phyloP scores from a whole-genome alignment of 306 rosid genomes.

The Quercus bicolor region DNA sequence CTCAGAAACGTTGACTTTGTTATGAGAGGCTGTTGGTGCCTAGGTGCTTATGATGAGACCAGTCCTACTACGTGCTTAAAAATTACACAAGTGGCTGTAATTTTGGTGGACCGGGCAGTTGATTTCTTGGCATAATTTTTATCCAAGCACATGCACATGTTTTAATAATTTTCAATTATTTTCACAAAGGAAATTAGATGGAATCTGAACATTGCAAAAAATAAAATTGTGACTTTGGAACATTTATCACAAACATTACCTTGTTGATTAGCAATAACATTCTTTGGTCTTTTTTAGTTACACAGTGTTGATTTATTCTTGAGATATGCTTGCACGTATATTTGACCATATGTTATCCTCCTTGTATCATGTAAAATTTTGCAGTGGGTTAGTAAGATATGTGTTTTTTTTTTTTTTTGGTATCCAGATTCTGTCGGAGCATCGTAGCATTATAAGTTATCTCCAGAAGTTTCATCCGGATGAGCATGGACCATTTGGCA shows the following conservation, averaged over 20 bases:
- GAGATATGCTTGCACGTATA: background rate
- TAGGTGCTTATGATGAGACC: background rate
- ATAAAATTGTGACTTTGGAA: background rate
- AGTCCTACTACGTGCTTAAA: slow-evolving; percentile 3
- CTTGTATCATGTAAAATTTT: slow-evolving; percentile 17
- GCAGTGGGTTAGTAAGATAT: slow-evolving; percentile 25
- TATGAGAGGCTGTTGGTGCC: background rate
- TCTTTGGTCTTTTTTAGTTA: background rate
- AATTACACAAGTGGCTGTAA: background rate
- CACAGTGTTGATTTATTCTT: background rate
- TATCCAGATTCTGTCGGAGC: slow-evolving; percentile 85
- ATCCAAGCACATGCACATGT: background rate
- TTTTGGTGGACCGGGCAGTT: slow-evolving; percentile 8
- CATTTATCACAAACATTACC: background rate
- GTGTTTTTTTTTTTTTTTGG: background rate
- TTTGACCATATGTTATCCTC: background rate
- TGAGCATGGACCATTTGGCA: slow-evolving; percentile 94
- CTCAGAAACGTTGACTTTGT: background rate
- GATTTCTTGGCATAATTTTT: slow-evolving; percentile 7
- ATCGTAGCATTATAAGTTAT: slow-evolving; percentile 90
- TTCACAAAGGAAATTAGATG: background rate
- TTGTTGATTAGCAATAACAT: background rate
- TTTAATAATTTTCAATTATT: background rate
- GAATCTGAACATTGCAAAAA: background rate
- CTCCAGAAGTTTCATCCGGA: slow-evolving; percentile 95